Conservation (phyloP, 306 rosid genomes). For the Myrica gale region DNA sequence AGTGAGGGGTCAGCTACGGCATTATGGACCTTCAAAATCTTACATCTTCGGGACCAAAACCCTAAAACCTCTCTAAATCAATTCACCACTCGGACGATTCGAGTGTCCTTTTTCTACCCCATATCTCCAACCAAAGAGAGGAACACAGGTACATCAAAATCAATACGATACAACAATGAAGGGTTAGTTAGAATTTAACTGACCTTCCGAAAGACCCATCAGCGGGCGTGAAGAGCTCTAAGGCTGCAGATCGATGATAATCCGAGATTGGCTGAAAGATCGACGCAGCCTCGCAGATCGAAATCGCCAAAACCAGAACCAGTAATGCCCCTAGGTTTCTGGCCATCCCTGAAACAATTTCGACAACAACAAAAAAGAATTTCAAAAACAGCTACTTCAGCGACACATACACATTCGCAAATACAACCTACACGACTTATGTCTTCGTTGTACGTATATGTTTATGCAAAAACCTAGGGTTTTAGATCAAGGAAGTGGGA, state of each 20-base stretch:
- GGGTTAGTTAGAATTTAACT: conserved; percentile 2
- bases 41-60: neutral
- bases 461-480: conserved; percentile 20
- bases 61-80: neutral
- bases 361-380: neutral
- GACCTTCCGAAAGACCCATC: conserved; percentile 67
- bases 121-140: neutral
- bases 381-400: conserved; percentile 20
- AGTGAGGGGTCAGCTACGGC: neutral
- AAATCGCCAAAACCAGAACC: conserved; percentile 46
- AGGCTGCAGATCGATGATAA: conserved; percentile 77
- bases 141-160: no score
- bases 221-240: conserved; percentile 52
- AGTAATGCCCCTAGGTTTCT: conserved; percentile 51
- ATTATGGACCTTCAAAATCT: neutral
- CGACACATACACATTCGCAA: neutral
- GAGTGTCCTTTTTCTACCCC: neutral
- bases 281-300: conserved; percentile 55
- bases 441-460: neutral
- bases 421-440: neutral
- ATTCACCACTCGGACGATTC: neutral
- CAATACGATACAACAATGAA: neutral
- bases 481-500: conserved; percentile 28
- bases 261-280: conserved; percentile 65
- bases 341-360: conserved; percentile 69